These are phyloP conservation scores for Gnomoniopsis sp. DNA, from an alignment of 2,329 filamentous ascomycete species.

Conservation along the genomic window DNA sequence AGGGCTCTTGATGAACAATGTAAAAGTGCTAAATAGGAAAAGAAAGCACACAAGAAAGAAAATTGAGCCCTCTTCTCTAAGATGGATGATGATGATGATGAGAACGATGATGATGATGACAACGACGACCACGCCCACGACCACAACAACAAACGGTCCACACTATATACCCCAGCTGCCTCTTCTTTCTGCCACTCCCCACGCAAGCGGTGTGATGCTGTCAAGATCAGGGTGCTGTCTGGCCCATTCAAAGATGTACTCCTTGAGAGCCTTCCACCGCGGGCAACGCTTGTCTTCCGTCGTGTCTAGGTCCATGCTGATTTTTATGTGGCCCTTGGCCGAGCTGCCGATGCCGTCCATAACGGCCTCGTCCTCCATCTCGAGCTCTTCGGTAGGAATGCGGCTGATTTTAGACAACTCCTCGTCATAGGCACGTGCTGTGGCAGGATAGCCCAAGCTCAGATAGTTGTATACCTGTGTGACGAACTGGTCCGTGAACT, in stretches of 20 bases:
- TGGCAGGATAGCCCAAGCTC: conserved; percentile 84
- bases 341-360: conserved; percentile 37
- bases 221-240: conserved; percentile 76
- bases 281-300: conserved; percentile 53
- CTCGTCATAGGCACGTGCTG: conserved; percentile 77
- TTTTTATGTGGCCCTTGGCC: conserved; percentile 75
- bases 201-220: conserved; percentile 55
- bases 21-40: background rate
- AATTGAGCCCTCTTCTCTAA: background rate
- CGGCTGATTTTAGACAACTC: conserved; percentile 80
- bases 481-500: conserved; percentile 81
- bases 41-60: conserved; percentile 7
- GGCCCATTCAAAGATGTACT: conserved; percentile 88
- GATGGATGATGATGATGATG: background rate
- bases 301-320: conserved; percentile 45
- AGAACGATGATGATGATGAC: too few relatives aligned
- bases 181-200: conserved; percentile 64
- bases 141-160: too few relatives aligned
- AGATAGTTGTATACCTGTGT: conserved; percentile 98
- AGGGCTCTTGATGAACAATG: too few relatives aligned
- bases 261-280: conserved; percentile 78
- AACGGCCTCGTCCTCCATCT: conserved; percentile 63
- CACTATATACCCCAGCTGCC: conserved; percentile 77
- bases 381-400: conserved; percentile 65
- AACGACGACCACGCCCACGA: too few relatives aligned